phyloP scores from a whole-genome alignment of 2,329 filamentous ascomycete species.

The Alternaria sp. region DNA sequence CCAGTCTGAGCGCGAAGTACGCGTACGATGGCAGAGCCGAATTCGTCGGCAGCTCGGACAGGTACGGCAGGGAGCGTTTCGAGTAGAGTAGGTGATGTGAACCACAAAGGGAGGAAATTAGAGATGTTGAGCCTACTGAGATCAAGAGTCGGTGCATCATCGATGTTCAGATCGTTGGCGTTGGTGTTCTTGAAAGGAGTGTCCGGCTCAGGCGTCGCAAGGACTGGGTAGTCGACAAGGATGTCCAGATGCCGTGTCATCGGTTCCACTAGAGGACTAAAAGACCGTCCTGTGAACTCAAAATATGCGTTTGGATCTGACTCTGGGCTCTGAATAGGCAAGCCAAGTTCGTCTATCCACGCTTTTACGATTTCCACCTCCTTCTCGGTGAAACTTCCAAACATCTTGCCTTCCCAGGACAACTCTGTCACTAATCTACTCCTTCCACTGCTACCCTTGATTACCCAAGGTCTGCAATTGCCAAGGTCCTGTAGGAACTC shows the following conservation, averaged over 20 bases:
- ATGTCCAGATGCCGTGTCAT: conserved; percentile 13
- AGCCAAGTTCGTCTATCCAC: conserved; percentile 54
- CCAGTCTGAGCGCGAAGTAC: conserved; percentile 54
- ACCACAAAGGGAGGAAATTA: conserved; percentile 51
- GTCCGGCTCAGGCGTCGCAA: conserved; percentile 3
- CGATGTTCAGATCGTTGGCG: background rate
- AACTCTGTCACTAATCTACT: conserved; percentile 57
- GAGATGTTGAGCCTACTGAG: conserved; percentile 1
- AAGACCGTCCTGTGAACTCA: conserved; percentile 26
- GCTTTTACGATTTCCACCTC: conserved; percentile 51
- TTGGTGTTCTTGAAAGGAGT: background rate
- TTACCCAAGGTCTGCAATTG: conserved; percentile 54
- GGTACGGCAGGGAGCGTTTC: conserved; percentile 51
- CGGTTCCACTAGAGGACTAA: background rate
- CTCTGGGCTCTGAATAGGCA: background rate
- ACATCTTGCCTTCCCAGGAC: conserved; percentile 60
- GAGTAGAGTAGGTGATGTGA: conserved; percentile 50
- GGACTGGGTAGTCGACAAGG: conserved; percentile 21
- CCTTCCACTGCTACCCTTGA: conserved; percentile 50
- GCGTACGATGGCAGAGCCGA: conserved; percentile 49
- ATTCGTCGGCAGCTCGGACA: conserved; percentile 42
- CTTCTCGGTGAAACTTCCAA: conserved; percentile 58
- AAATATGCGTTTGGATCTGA: conserved; percentile 29
- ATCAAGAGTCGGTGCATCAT: background rate
- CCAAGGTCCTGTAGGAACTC: conserved; percentile 51